Base-by-base conservation (phyloP, 2,329 filamentous ascomycete species). In the Neodidymelliopsis sp. region DNA sequence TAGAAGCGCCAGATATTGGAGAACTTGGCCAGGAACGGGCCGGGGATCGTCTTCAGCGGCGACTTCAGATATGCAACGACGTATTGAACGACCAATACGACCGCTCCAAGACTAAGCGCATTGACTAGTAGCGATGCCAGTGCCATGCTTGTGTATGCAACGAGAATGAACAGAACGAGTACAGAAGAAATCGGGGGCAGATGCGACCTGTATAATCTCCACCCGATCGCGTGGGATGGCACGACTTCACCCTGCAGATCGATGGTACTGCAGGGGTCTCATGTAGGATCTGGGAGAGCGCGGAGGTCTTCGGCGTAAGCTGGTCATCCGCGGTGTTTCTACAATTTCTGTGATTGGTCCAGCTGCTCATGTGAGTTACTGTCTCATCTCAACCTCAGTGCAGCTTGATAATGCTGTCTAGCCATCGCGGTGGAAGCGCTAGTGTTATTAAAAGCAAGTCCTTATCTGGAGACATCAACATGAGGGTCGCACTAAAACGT, bases 1-100 rank as follows among this genome's bases (percentile, higher is more conserved):
- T 54, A 44, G 28, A 71, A 53, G 13, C 68, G 62, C 67, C 67
- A 71, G 22, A 65, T 36, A 45, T 71, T 51, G 3, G 67, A 63
- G 49, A 72, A 70, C 31, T 65, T 67, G 28, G 69, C 67, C 8
- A 68, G 25, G 38, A 66, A 61, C 1, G 70, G 70, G 4, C 70
- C 69, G 5, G 69, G 69, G 6, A 71, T 54, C 6, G 51, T 57
- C 36, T 63, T 70, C 33, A 71, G 54, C 4, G 66, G 66, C 10
- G 66, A 69, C n/a, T 48, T 49, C 6, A 66, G 44, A 38, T 69
- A 69, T 8, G 56, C 49, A 24, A 64, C 13, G 22, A 65, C 33
- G 24, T 62, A 63, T 49, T 57, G 60, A 27, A 53, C 34, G 2
- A 59, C 16, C 16, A 62, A 16, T n/a, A 58, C 35, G 28, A 63